phyloP scores from a whole-genome alignment of 2,329 filamentous ascomycete species.

The Eutypella sp. region DNA sequence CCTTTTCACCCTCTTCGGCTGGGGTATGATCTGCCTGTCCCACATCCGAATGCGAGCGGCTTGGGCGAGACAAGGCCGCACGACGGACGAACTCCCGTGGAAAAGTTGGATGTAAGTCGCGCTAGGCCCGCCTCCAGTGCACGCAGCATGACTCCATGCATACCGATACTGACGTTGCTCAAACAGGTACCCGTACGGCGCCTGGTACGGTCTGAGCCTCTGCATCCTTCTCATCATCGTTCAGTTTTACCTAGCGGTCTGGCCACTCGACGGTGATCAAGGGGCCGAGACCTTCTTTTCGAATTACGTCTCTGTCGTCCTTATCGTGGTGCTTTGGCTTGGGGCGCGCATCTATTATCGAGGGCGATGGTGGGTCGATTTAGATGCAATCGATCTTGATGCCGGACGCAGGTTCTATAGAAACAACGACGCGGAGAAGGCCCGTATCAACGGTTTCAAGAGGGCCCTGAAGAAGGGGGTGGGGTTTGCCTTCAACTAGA shows the following conservation, averaged over 20 bases:
- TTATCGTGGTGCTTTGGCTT: constrained; percentile 36
- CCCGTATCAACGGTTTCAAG: constrained; percentile 5
- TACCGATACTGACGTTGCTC: background rate
- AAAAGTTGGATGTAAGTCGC: constrained; percentile 31
- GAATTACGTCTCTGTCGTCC: constrained; percentile 39
- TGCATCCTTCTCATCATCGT: constrained; percentile 40
- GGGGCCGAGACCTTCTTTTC: constrained; percentile 40
- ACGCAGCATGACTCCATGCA: no score
- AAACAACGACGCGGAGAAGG: constrained; percentile 11
- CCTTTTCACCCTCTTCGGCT: constrained; percentile 38
- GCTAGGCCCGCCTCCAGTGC: no score
- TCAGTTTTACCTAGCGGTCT: constrained; percentile 43
- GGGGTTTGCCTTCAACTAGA: constrained; percentile 11
- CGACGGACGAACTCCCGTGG: constrained; percentile 33
- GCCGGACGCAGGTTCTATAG: constrained; percentile 23
- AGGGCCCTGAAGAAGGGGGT: constrained; percentile 9
- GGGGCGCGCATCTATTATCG: constrained; percentile 35
- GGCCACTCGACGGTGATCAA: constrained; percentile 31
- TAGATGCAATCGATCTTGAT: constrained; percentile 16
- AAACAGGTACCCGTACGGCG: constrained; percentile 33
- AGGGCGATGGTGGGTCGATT: constrained; percentile 27
- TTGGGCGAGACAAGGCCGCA: constrained; percentile 35
- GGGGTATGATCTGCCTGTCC: constrained; percentile 38
- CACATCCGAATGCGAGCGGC: constrained; percentile 38
- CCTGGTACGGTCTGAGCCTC: constrained; percentile 39